These are phyloP conservation scores for Gleditsia sinensis DNA, from an alignment of 306 rosid genomes.

Conservation along the genomic window DNA sequence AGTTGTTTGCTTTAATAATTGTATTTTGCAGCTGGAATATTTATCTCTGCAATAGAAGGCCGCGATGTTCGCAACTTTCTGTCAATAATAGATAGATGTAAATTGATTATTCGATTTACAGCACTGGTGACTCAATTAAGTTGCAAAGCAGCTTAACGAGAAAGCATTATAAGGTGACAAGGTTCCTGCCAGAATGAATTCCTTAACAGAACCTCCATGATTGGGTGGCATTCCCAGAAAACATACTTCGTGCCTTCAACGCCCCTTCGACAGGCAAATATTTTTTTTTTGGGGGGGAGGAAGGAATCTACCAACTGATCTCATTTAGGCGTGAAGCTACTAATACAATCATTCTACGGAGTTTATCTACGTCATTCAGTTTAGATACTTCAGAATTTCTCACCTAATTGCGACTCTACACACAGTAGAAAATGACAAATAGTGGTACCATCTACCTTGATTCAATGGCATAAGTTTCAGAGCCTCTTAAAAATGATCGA, in stretches of 20 bases:
- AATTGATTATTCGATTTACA: background rate
- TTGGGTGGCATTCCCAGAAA: background rate
- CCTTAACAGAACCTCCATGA: background rate
- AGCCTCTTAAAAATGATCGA: conserved; percentile 17
- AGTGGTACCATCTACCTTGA: background rate
- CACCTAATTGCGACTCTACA: conserved; percentile 2
- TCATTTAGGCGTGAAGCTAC: conserved; percentile 10
- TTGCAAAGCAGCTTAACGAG: background rate
- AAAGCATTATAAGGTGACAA: background rate
- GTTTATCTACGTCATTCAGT: conserved; percentile 10
- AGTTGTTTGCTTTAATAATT: too few species aligned
- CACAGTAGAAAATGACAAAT: background rate
- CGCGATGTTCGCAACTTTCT: too few species aligned
- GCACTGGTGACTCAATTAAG: background rate
- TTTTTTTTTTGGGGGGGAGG: background rate
- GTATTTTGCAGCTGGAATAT: too few species aligned
- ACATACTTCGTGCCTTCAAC: background rate
- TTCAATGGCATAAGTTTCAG: conserved; percentile 22
- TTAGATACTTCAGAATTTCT: background rate
- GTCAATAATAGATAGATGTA: too few species aligned
- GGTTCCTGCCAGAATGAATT: too few species aligned
- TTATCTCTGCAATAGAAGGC: too few species aligned
- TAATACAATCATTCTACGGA: background rate
- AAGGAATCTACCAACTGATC: background rate
- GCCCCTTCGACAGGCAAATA: background rate